Base-by-base conservation (phyloP, 495 filamentous ascomycete genomes). In the Neohortaea acidophila region DNA sequence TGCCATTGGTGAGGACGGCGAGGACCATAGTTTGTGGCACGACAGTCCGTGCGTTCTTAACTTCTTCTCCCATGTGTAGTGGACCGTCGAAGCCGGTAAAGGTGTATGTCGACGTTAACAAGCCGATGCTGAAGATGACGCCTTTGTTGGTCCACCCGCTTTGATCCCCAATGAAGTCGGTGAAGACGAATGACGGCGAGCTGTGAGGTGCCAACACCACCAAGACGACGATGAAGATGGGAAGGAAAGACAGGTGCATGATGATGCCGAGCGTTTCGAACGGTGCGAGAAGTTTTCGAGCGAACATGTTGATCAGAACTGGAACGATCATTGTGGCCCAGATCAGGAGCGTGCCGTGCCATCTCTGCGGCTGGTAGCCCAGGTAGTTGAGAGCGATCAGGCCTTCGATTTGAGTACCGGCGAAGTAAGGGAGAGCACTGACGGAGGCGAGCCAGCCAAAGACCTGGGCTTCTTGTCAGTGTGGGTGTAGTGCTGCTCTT, bases 351-450 rank as follows among this genome's bases (percentile, higher is more conserved):
- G 37, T 45, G 9, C 27, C 29, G 17, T 45, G 43, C 43, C 43
- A 45, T 5, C 18, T 4, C 12, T 33, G 12, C 2, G 2, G 13
- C 3, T 34, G 20, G 19, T 45, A 45, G 2, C 29, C 10, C 3
- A 23, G 26, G 37, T 61, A 21, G 36, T 59, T 58, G 18, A 67
- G 25, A 2, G 52, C 50, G 35, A 63, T 47, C 0, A 67, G 43
- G 8, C 57, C 55, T 36, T 65, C 51, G 15, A 67, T 56, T 47
- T 61, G 51, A 14, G 51, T 57, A 0, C 54, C 62, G 6, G 51
- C 41, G 19, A 66, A 39, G 31, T 43, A 60, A 14, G 35, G 41
- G n/a, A 52, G 44, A 33, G 40, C 52, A 0, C 60, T 52, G 4
- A 47, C 41, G 19, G 15, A 13, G 5, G 44, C 32, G 3, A 34